phyloP scores from a whole-genome alignment of 192 early-diverging fungal genomes.

The Diversispora epigaea region DNA sequence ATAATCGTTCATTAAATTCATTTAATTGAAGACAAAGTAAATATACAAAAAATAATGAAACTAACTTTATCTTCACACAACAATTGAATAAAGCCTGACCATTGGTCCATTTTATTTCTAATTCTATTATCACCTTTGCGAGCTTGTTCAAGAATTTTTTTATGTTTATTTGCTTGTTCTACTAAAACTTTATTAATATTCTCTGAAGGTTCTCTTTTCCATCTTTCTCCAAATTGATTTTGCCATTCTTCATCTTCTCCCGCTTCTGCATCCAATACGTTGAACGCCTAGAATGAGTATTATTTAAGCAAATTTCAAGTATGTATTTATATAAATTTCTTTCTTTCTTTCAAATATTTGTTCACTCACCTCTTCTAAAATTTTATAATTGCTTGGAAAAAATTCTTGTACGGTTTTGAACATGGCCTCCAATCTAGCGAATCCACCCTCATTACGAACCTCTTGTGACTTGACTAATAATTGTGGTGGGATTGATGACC shows the following conservation, averaged over 20 bases:
- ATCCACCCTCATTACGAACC: slow-evolving; percentile 70
- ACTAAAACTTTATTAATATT: slow-evolving; percentile 55
- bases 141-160: slow-evolving; percentile 57
- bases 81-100: slow-evolving; percentile 60
- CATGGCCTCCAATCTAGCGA: slow-evolving; percentile 58
- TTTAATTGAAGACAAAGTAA: slow-evolving; percentile 14
- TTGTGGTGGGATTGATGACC: slow-evolving; percentile 70
- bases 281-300: slow-evolving; percentile 29
- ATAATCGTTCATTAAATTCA: slow-evolving; percentile 45
- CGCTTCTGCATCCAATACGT: slow-evolving; percentile 62
- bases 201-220: slow-evolving; percentile 57
- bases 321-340: not conserved
- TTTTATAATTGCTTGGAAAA: slow-evolving; percentile 48
- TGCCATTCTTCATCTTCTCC: slow-evolving; percentile 68
- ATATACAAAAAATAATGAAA: not conserved
- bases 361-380: slow-evolving; percentile 61
- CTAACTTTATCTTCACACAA: slow-evolving; percentile 48
- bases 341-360: not conserved
- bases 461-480: slow-evolving; percentile 74
- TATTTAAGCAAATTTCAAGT: slow-evolving; percentile 33
- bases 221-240: slow-evolving; percentile 53
- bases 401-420: slow-evolving; percentile 62
- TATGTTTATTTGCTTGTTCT: slow-evolving; percentile 56
- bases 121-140: slow-evolving; percentile 60
- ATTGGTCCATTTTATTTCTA: slow-evolving; percentile 55